Base-by-base conservation (phyloP, 495 filamentous ascomycete genomes). In the Choiromyces venosus region DNA sequence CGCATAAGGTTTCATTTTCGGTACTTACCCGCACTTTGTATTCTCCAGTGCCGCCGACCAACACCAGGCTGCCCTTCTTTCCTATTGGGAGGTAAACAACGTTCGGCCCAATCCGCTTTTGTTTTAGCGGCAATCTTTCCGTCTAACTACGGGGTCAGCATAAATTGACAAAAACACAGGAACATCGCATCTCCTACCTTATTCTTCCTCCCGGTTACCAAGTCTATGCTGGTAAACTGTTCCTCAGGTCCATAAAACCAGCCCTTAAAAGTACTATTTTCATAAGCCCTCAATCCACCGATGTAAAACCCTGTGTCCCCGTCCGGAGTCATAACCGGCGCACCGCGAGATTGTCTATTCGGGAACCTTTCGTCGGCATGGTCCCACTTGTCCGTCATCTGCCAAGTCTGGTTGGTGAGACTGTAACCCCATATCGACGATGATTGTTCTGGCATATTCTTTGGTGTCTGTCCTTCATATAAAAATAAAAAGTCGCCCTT, bases 81-180 rank as follows among this genome's bases (percentile, higher is more conserved):
- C 69, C 69, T 25, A 70, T 37, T 6, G 69, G 52, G 69, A 70
- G 40, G 44, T 66, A 25, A 21, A 70, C 44, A 1, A 38, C 69
- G 37, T 36, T 36, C 44, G 69, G 69, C 16, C 69, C 69, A 37
- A 70, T 70, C 14, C 69, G 46, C 44, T 70, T 70, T 66, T 70
- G 69, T 39, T 66, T 66, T 36, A 70, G 40, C 6, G 69, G 69
- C 16, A 70, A 25, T 37, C 35, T 16, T 37, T 68, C 69, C 18
- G n/a, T 67, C 40, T 46, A 67, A 38, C 36, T 19, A 12, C 36
- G 0, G 42, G 35, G 69, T 68, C 19, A 68, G 33, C 21, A n/a
- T 67, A 37, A 67, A 37, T 68, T 18, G 16, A 4, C 40, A 19
- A 42, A 40, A 29, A n/a, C 14, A 40, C 12, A 37, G 25, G 67